Conservation (phyloP, 805 yeast genomes). For the Sugiyamaella qingdaonensis region DNA sequence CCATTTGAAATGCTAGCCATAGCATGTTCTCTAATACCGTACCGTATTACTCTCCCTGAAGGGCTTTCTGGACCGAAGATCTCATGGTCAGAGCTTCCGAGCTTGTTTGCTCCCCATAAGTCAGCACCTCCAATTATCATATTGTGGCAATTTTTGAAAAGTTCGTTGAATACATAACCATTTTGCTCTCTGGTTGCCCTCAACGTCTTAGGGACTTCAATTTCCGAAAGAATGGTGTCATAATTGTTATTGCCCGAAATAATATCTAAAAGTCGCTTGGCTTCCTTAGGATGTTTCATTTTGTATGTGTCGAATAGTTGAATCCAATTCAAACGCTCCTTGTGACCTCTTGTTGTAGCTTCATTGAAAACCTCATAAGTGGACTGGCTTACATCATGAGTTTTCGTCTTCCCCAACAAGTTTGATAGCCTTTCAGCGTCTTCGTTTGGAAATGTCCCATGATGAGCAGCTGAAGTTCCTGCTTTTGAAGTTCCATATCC, state of each 20-base stretch:
- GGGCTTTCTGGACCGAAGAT: not conserved
- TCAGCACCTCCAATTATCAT: constrained; percentile 39
- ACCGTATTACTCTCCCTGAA: constrained; percentile 45
- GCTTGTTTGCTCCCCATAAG: constrained; percentile 22
- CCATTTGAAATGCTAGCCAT: constrained; percentile 99
- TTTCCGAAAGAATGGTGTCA: constrained; percentile 17
- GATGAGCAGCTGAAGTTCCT: constrained; percentile 35
- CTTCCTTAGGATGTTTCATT: constrained; percentile 68
- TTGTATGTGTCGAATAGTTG: constrained; percentile 55
- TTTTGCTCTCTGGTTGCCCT: constrained; percentile 5
- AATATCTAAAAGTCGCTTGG: constrained; percentile 77
- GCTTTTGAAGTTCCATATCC: constrained; percentile 34
- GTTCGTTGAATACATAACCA: constrained; percentile 28
- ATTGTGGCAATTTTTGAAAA: constrained; percentile 27
- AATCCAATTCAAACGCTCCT: constrained; percentile 79
- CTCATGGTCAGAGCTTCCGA: not conserved
- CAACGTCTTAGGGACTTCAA: not conserved
- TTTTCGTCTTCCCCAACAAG: constrained; percentile 52
- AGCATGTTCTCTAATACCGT: constrained; percentile 98
- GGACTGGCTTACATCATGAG: constrained; percentile 70
- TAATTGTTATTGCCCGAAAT: constrained; percentile 52
- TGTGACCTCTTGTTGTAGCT: constrained; percentile 51
- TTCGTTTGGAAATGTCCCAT: constrained; percentile 35
- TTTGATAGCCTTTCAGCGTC: constrained; percentile 19
- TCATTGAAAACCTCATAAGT: constrained; percentile 77